Base-by-base conservation (phyloP, 169 alveolate species). In the Plasmodium yoelii region DNA sequence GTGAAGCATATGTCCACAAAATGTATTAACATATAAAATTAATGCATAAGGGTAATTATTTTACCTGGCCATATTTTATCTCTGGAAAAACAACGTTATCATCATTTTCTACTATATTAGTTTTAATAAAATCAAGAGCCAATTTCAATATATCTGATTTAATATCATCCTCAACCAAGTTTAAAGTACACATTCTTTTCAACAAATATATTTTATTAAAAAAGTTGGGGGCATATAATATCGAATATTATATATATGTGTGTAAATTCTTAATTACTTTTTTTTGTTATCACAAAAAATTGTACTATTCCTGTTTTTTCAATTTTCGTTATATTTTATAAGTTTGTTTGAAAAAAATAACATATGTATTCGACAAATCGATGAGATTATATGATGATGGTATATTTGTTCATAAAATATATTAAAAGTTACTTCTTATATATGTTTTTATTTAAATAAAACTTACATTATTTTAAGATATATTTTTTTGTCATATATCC, bases 131-230 rank as follows among this genome's bases (percentile, higher is more conserved):
- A 68, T 77, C 88, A 77, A 77, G 88, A 42, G 63, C 65, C 44
- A 77, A 51, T 28, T 77, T 77, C 44, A 77, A 56, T 47, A 77
- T 64, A 61, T 77, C 88, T 13, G 88, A 77, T 64, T 42, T 77
- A n/a, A 77, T 26, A 51, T 77, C 77, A 46, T 64, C 70, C 59
- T 77, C 24, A n/a, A 77, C 88, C 65, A 77, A 51, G 13, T 74
- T 61, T 77, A 77, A 28, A 77, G 51, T 46, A 53, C 59, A 61
- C 88, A 77, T 77, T 18, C 57, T 77, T 24, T 68, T 57, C 61
- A 42, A 72, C 68, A 72, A 34, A 34, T 34, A 34, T 34, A 34
- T 34, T 3, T 3, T 34, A 34, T 34, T 34, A 34, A 34, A 34
- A 34, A 34, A 34, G 42, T 34, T 34, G 42, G 42, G 42, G 42